Evolutionary conservation across 2,329 filamentous ascomycete species (phyloP), one percentile per base, ranked within the genome.

Genomic region (Aspergillus proliferans): DNA sequence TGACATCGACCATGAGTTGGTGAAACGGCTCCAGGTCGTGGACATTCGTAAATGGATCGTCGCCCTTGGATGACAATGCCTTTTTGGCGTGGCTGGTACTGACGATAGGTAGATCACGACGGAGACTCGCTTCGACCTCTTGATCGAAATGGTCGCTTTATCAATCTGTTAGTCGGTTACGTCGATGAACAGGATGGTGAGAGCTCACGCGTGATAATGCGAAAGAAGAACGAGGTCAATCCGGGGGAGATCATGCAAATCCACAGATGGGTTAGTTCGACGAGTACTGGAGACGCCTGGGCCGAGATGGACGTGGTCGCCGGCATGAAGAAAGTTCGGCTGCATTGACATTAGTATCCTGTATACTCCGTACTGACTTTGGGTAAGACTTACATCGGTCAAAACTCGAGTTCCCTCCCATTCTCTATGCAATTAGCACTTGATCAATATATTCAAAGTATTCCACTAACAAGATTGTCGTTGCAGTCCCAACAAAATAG

Each of bases 281-380:
- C 82, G 71, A 21, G 71, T 72, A 1, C 72, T 77, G 2, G 73
- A 78, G 2, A 85, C 81, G 1, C 82, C 82, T 0, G 83, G 82
- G 0, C 82, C 83, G 1, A 86, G 75, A 60, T 86, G 82, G 7
- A 86, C 81, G 56, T 85, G 80, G 57, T 85, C 81, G 28, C 82
- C 82, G 1, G 76, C 76, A 57, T 84, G 83, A 0, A 86, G 73
- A 65, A 86, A 86, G 64, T 85, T 84, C 7, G 81, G 80, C 61
- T 80, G 19, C 36, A 10, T 42, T 18, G 14, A 22, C 18, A 38
- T 44, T 3, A 42, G 39, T 19, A 42, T 42, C 3, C 34, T n/a
- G n/a, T 6, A 36, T 7, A 36, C 18, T 21, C 39, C 18, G 18
- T 24, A 24, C 40, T 19, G 40, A 22, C 15, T 22, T 14, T 3